Evolutionary conservation across 257 asterid species (phyloP), one percentile per base, ranked within the genome.

Genomic region (Scutellaria baicalensis): DNA sequence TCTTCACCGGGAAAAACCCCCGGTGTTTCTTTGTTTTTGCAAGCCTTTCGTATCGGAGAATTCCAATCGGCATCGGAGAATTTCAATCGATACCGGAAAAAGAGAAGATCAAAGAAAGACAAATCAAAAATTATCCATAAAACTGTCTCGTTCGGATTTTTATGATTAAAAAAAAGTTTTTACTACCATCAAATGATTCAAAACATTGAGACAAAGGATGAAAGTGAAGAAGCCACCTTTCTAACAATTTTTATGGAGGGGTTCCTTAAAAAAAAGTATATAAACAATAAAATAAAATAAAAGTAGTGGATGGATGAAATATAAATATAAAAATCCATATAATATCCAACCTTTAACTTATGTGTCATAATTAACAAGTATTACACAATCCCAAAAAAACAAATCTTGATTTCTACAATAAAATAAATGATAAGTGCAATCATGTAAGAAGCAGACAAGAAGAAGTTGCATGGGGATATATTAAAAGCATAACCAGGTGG

Each of bases 381-480:
- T 3, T 9, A 54, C 20, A 42, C 16, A 27, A 27, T 27, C 4
- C 33, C 33, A 27, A 27, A 27, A 38, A 56, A 58, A n/a, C 9
- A 66, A 48, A 27, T 40, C 10, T 40, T 10, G 4, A 21, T 13
- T 3, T 27, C 33, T 5, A 27, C 33, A 27, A 27, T 1, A 27
- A 27, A 27, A 27, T 2, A 27, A 27, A 0, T 27, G 33, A 27
- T 27, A 27, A 49, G 18, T 12, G 20, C 65, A 79, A 75, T 75
- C 68, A 66, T 67, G 75, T 69, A 75, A 18, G 39, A 71, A 42
- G 8, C 69, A 60, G 74, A 79, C 74, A 72, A 27, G 33, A 27
- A 27, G 71, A 71, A 27, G 9, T 14, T 75, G 80, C 80, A 75
- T 75, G 80, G 73, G 18, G 11, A 0, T 35, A 43, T 33, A 27